phyloP scores from a whole-genome alignment of 2,329 filamentous ascomycete genomes.

The Colletotrichum sp. region DNA sequence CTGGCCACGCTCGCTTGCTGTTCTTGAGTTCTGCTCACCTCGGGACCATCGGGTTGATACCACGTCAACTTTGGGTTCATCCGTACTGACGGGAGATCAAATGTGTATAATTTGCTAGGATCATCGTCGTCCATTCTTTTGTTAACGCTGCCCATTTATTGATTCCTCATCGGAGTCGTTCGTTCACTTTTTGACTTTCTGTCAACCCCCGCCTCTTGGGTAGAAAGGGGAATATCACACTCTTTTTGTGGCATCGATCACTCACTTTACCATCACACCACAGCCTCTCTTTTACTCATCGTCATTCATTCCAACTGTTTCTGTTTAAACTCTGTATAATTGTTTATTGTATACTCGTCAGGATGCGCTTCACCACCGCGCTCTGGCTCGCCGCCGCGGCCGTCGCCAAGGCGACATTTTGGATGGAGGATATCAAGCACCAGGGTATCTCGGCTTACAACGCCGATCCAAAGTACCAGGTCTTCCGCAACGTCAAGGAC shows the following conservation, averaged over 20 bases:
- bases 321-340: not conserved
- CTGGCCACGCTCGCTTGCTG: not conserved
- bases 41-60: not conserved
- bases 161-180: not conserved
- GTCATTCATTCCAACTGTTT: not conserved
- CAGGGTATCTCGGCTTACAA: conserved; percentile 54
- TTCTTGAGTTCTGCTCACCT: not conserved
- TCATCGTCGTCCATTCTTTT: not conserved
- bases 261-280: not conserved
- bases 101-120: not conserved
- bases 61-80: not conserved
- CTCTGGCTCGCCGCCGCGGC: conserved; percentile 18
- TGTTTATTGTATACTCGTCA: not conserved
- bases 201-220: not conserved
- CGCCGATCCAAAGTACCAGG: conserved; percentile 41
- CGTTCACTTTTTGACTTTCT: not conserved
- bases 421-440: conserved; percentile 51
- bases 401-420: conserved; percentile 32
- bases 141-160: not conserved
- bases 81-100: not conserved
- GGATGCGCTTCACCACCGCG: conserved; percentile 19
- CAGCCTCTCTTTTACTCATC: not conserved
- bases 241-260: not conserved
- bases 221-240: not conserved
- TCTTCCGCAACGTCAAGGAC: conserved; percentile 54